Evolutionary conservation across 768 basidiomycete genomes (phyloP), one percentile per base, ranked within the genome.

Genomic region (Leccinellum albellum): DNA sequence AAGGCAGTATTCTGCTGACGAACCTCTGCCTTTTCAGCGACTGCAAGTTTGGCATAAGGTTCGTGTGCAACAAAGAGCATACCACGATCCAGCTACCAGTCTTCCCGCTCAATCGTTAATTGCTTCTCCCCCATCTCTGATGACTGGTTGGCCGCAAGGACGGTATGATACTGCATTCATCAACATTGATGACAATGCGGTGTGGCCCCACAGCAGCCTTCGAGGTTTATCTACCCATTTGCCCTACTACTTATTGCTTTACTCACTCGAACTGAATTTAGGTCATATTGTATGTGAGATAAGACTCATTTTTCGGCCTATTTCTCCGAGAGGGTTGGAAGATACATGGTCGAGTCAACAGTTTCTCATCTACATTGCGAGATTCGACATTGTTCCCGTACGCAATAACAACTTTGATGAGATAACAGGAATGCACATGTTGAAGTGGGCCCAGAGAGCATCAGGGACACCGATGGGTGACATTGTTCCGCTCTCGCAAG

Each of bases 371-470:
- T 74, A 74, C 52, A 55, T 64, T 6, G 56, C 63, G 32, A 58
- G 64, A 6, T 69, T 67, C 24, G 66, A 71, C 55, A 49, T 70
- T 13, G 50, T 67, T 12, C 62, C 66, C n/a, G 68, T 68, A 46
- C 9, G 29, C 8, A 46, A 10, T 10, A 26, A 31, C 35, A 28
- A 14, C n/a, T 48, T 60, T 3, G 64, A 71, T 9, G 55, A 50
- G 4, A 45, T 56, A 10, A 63, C 70, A 2, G 58, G 59, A 7
- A 57, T 71, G 49, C 66, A 66, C 49, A 28, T 66, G 20, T 50
- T 74, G 32, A 66, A 65, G 52, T 32, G 62, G 1, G 63, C 61
- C 3, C 50, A 33, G 12, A 49, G 63, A 13, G 26, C 62, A 9
- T 53, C 60, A 23, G 33, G 57, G 1, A 31, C 48, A 14, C 51